Evolutionary conservation across 2,329 filamentous ascomycete genomes (phyloP).

Genomic region (Calonectria multiphialidica): DNA sequence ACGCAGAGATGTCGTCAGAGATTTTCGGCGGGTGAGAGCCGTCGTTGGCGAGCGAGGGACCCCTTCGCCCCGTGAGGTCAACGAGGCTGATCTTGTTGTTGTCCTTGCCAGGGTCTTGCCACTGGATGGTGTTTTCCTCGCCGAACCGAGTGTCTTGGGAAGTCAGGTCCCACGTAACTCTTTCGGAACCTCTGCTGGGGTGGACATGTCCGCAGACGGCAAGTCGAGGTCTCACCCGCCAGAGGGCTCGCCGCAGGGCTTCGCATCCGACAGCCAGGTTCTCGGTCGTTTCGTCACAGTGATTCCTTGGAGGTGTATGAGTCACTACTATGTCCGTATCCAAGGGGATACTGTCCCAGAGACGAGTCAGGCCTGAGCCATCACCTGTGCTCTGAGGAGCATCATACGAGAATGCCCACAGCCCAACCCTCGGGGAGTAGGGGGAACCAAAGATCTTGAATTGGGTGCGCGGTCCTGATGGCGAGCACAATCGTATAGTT

Average conservation of each 20-base stretch:
- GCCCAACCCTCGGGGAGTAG: conserved; percentile 66
- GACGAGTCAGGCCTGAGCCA: conserved; percentile 40
- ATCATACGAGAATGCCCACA: conserved; percentile 78
- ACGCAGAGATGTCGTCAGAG: conserved; percentile 1
- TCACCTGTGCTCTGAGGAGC: conserved; percentile 36
- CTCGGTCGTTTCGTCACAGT: conserved; percentile 65
- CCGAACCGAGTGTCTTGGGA: conserved; percentile 55
- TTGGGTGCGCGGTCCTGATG: conserved; percentile 66
- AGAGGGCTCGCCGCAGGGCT: conserved; percentile 67
- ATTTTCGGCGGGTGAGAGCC: conserved; percentile 47
- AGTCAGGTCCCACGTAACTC: conserved; percentile 70
- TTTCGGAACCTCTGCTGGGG: conserved; percentile 72
- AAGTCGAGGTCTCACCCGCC: conserved; percentile 72
- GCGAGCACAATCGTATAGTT: conserved; percentile 65
- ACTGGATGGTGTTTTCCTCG: conserved; percentile 59
- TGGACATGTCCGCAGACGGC: conserved; percentile 81
- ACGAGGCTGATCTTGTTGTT: conserved; percentile 72
- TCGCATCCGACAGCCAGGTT: conserved; percentile 68
- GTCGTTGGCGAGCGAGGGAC: conserved; percentile 59
- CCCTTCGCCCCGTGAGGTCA: conserved; percentile 65
- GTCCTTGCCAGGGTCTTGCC: conserved; percentile 70
- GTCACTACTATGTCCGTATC: conserved; percentile 77
- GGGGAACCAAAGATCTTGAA: conserved; percentile 81
- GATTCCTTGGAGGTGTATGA: conserved; percentile 74
- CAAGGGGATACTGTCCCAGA: conserved; percentile 74